Evolutionary conservation across 2,329 filamentous ascomycete genomes (phyloP).

Genomic region (Parastagonospora nodorum): DNA sequence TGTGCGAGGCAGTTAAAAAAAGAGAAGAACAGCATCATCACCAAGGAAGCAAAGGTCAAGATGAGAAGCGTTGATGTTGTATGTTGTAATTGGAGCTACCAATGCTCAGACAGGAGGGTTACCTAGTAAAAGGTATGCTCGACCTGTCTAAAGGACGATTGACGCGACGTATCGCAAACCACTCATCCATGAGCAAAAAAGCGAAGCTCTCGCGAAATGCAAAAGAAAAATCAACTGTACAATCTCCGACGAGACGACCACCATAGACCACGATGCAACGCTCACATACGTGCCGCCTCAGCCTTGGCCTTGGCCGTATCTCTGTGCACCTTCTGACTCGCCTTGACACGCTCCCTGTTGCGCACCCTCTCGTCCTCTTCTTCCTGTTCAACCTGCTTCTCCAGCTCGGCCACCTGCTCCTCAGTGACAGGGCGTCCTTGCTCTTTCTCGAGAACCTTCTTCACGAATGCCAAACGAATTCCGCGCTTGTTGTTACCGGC

Average conservation of each 20-base stretch:
- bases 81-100: too few species aligned
- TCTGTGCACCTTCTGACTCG: not conserved
- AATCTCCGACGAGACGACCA: too few species aligned
- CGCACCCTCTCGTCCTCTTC: not conserved
- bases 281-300: not conserved
- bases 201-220: too few species aligned
- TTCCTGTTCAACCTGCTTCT: not conserved
- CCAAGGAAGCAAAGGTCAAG: not conserved
- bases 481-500: slow-evolving; percentile 27
- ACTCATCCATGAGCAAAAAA: too few species aligned
- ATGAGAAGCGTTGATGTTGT: too few species aligned
- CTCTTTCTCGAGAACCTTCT: not conserved
- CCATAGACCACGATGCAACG: too few species aligned
- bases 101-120: too few species aligned
- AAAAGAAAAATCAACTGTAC: too few species aligned
- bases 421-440: not conserved
- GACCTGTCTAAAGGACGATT: too few species aligned
- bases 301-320: not conserved
- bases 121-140: too few species aligned
- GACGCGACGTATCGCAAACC: too few species aligned
- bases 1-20: not conserved
- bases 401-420: not conserved
- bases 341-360: too few species aligned
- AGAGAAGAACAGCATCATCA: not conserved
- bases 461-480: slow-evolving; percentile 10